A percentile compares a stretch with the other conserved stretches of the same genome.
phyloP scores from a whole-genome alignment of 2,329 filamentous ascomycete genomes.

The Xylaria sp. region DNA sequence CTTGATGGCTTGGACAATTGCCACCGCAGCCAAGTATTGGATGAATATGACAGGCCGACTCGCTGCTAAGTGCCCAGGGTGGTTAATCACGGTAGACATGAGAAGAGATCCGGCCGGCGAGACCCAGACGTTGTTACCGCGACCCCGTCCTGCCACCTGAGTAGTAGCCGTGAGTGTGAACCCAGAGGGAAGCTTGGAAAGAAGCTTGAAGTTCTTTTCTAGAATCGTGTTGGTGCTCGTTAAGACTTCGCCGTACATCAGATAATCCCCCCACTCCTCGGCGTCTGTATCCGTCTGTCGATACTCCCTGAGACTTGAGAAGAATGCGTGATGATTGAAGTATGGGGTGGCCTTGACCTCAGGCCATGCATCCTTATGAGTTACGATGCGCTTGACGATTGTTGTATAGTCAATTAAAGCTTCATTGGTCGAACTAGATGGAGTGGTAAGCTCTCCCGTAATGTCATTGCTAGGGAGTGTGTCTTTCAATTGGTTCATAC shows the following conservation, averaged over 20 bases:
- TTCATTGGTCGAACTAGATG: constrained; percentile 53
- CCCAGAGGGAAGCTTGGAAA: constrained; percentile 81
- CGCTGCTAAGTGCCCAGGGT: constrained; percentile 76
- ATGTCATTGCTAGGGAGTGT: constrained; percentile 58
- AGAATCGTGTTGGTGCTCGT: constrained; percentile 94
- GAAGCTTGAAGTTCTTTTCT: constrained; percentile 85
- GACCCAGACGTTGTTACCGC: constrained; percentile 94
- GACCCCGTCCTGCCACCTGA: constrained; percentile 86
- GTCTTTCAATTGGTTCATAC: constrained; percentile 63
- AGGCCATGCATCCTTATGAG: constrained; percentile 76
- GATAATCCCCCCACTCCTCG: constrained; percentile 75
- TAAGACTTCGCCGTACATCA: constrained; percentile 91
- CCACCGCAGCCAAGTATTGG: constrained; percentile 91
- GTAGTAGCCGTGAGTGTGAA: constrained; percentile 88
- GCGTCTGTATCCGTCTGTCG: constrained; percentile 66
- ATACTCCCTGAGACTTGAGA: constrained; percentile 74
- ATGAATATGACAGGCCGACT: constrained; percentile 88
- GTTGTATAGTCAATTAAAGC: constrained; percentile 79
- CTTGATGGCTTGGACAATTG: constrained; percentile 84
- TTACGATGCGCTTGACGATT: constrained; percentile 76
- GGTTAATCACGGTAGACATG: constrained; percentile 88
- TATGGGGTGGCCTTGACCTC: constrained; percentile 78
- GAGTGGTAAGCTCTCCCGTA: constrained; percentile 39
- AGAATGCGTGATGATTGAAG: constrained; percentile 87
- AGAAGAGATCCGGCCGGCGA: constrained; percentile 87